A percentile compares a stretch with the other conserved stretches of the same genome.
Conservation (phyloP, 2,329 filamentous ascomycete species). For the Lomentospora prolificans region DNA sequence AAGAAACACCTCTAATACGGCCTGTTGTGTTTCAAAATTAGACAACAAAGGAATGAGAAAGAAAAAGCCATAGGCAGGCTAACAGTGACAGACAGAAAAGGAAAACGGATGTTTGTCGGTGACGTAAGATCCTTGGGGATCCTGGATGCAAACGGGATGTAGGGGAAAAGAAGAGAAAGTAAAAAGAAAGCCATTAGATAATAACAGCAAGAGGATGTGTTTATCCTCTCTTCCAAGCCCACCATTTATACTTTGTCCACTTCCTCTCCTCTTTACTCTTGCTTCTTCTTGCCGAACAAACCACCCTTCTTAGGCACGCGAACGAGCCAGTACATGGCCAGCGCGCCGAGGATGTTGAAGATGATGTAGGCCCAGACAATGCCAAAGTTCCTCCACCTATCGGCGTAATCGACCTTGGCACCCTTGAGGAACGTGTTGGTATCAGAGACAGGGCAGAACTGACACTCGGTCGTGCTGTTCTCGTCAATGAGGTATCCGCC, state of each 20-base stretch:
- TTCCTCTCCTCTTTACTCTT: constrained; percentile 12
- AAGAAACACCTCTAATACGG: too few species aligned
- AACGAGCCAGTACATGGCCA: constrained; percentile 46
- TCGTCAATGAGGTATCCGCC: constrained; percentile 46
- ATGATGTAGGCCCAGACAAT: constrained; percentile 49
- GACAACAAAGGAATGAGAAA: too few species aligned
- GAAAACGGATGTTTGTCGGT: neutral
- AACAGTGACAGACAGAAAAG: neutral
- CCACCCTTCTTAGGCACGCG: constrained; percentile 30
- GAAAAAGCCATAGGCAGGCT: neutral
- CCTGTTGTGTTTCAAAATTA: too few species aligned
- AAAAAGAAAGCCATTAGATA: neutral
- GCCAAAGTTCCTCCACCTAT: constrained; percentile 62
- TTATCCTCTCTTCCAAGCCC: too few species aligned
- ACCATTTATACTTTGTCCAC: too few species aligned
- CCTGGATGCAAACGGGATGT: neutral
- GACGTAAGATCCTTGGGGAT: neutral
- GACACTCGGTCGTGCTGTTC: constrained; percentile 38
- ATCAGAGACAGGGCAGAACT: constrained; percentile 41
- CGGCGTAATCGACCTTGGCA: constrained; percentile 41
- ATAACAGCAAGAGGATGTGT: neutral
- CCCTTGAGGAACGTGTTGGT: constrained; percentile 42
- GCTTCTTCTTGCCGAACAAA: constrained; percentile 22
- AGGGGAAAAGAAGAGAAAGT: neutral
- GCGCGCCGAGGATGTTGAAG: constrained; percentile 47